Evolutionary conservation across 768 basidiomycete genomes (phyloP), one percentile per base, ranked within the genome.

Genomic region (Agaricus subrufescens): DNA sequence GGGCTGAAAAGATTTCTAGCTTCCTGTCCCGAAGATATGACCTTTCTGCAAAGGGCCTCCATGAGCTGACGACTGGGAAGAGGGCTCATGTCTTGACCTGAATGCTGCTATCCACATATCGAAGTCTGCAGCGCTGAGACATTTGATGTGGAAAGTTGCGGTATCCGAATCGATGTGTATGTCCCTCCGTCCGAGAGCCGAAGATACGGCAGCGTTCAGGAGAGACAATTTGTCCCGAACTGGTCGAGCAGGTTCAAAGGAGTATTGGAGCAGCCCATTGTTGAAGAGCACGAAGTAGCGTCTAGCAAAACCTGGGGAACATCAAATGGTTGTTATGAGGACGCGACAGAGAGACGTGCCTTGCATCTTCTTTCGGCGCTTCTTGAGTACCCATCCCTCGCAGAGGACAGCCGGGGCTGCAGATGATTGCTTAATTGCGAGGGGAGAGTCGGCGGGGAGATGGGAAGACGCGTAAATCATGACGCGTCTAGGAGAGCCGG

Each of bases 361-460:
- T 75, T 93, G 91, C 87, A 92, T 86, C 73, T 83, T 90, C 78
- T 90, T 91, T 60, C 91, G 75, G 62, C 91, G 76, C 72, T 94
- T 94, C 75, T 93, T 93, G 58, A 93, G 75, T 4, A 92, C 71
- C 89, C 89, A 93, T 72, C 91, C 91, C 62, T 89, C 78, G 50
- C 72, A 76, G 3, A 87, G 60, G 49, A 83, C 57, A 4, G 39
- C 40, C 23, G 14, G 49, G 37, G 46, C 14, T 10, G 56, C 19
- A 3, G 38, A 45, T 7, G 23, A 23, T 6, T 51, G 45, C 37
- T 48, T 29, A 40, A 19, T 49, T 40, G 39, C 48, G 5, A 56
- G 42, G 23, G 58, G 46, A 56, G 48, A 7, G 47, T 39, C 31
- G 2, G 48, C 23, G 50, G 49, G 26, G 25, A 23, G 34, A 14